Evolutionary conservation across 139 green algal species (phyloP).

Genomic region (Desmodesmus armatus): DNA sequence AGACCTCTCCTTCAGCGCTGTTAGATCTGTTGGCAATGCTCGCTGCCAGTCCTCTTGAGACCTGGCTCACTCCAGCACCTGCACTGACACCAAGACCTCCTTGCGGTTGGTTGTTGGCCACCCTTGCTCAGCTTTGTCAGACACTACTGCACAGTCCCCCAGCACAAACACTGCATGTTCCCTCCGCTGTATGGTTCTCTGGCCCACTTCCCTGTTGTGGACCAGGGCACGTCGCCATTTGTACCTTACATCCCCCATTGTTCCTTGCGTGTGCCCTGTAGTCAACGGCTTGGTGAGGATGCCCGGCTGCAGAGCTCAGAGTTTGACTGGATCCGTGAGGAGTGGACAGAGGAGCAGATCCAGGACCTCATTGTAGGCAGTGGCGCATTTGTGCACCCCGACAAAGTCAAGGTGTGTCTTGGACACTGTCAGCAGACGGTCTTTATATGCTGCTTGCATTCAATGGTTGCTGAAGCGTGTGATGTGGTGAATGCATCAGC

Average conservation of each 20-base stretch:
- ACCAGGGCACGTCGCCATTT: no score
- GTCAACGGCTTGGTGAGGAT: not conserved
- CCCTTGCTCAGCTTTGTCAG: not conserved
- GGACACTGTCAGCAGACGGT: not conserved
- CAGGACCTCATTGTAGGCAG: conserved; percentile 35
- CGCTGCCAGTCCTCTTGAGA: no score
- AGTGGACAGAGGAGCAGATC: conserved; percentile 32
- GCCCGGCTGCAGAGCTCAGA: not conserved
- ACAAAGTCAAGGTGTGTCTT: not conserved
- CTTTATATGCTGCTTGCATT: not conserved
- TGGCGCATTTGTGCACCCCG: conserved; percentile 10
- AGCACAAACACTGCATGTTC: no score
- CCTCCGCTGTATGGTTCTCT: no score
- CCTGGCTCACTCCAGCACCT: no score
- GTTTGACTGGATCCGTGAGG: not conserved
- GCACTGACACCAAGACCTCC: no score
- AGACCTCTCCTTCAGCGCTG: no score
- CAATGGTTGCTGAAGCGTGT: not conserved
- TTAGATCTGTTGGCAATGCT: no score
- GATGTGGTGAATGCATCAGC: not conserved
- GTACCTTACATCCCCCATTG: no score
- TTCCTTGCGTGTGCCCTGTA: no score
- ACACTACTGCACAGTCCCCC: not conserved
- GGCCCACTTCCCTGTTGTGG: no score
- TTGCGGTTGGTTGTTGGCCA: not conserved